A percentile compares a stretch with the other conserved stretches of the same genome.
Evolutionary conservation across 768 basidiomycete species (phyloP).

Genomic region (Podaxis sp.): DNA sequence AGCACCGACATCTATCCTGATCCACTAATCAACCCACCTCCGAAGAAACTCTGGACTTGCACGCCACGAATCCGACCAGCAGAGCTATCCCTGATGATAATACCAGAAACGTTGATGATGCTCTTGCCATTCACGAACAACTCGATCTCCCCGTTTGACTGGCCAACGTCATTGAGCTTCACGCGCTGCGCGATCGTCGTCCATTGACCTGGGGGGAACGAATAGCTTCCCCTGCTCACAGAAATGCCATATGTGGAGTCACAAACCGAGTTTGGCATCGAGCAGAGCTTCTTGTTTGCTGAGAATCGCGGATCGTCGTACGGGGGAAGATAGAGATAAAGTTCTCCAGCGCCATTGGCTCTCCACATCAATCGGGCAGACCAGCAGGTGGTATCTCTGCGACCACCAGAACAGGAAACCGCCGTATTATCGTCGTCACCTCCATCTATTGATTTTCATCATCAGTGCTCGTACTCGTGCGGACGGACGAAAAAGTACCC

Average conservation of each 20-base stretch:
- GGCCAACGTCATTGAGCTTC: conserved; percentile 59
- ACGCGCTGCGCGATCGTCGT: conserved; percentile 60
- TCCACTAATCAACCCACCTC: conserved; percentile 32
- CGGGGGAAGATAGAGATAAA: conserved; percentile 62
- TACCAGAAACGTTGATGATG: conserved; percentile 44
- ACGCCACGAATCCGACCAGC: conserved; percentile 52
- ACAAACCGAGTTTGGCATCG: conserved; percentile 38
- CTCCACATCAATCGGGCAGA: conserved; percentile 64
- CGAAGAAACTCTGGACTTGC: conserved; percentile 68
- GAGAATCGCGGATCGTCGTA: conserved; percentile 28
- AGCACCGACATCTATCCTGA: background rate
- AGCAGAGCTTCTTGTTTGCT: conserved; percentile 40
- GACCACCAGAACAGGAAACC: conserved; percentile 54
- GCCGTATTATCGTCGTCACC: conserved; percentile 41
- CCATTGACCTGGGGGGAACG: conserved; percentile 55
- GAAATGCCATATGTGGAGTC: conserved; percentile 33
- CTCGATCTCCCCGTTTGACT: conserved; percentile 62
- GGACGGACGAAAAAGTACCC: conserved; percentile 18
- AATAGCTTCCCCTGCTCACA: conserved; percentile 31
- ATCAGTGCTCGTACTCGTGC: background rate
- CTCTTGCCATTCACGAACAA: conserved; percentile 55
- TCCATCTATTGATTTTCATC: conserved; percentile 33
- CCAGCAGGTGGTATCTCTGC: conserved; percentile 47
- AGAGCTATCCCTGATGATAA: conserved; percentile 43
- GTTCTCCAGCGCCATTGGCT: conserved; percentile 46